Evolutionary conservation across 2,329 filamentous ascomycete species (phyloP).

Genomic region (Tolypocladium inflatum): DNA sequence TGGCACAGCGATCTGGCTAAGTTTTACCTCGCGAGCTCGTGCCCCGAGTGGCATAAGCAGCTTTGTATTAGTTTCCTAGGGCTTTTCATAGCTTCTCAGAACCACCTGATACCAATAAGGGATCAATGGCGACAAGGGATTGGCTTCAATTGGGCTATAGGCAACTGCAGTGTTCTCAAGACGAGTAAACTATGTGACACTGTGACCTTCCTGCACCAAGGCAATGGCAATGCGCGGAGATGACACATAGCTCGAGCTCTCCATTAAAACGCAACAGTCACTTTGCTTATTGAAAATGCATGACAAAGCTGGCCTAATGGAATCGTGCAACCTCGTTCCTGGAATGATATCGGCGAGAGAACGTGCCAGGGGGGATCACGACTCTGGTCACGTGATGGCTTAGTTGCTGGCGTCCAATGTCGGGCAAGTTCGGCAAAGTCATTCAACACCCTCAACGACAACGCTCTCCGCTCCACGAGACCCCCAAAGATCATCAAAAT

Average conservation of each 20-base stretch:
- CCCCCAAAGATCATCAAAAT: slow-evolving; percentile 47
- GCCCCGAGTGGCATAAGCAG: slow-evolving; percentile 14
- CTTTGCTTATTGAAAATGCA: too few species aligned
- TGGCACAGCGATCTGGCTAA: slow-evolving; percentile 7
- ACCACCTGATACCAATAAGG: neutral
- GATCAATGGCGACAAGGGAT: neutral
- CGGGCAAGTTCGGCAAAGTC: slow-evolving; percentile 33
- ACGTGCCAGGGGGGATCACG: neutral
- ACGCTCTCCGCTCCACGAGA: slow-evolving; percentile 38
- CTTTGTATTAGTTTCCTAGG: slow-evolving; percentile 19
- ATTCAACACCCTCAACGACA: slow-evolving; percentile 36
- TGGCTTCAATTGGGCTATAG: neutral
- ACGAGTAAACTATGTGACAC: neutral
- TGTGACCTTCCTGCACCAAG: neutral
- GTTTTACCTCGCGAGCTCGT: slow-evolving; percentile 14
- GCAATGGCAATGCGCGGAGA: neutral
- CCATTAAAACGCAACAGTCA: neutral
- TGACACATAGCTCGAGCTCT: neutral
- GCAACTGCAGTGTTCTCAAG: neutral
- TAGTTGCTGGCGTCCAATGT: slow-evolving; percentile 15
- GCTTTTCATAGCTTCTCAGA: slow-evolving; percentile 2
- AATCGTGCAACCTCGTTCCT: neutral
- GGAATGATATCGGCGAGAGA: neutral
- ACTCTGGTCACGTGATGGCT: neutral
- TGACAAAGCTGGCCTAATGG: neutral